Percentiles rank a stretch among this genome's conserved stretches.
These are phyloP conservation scores for Earliella scabrosa DNA, from an alignment of 1,284 basidiomycete genomes.

Conservation along the genomic window DNA sequence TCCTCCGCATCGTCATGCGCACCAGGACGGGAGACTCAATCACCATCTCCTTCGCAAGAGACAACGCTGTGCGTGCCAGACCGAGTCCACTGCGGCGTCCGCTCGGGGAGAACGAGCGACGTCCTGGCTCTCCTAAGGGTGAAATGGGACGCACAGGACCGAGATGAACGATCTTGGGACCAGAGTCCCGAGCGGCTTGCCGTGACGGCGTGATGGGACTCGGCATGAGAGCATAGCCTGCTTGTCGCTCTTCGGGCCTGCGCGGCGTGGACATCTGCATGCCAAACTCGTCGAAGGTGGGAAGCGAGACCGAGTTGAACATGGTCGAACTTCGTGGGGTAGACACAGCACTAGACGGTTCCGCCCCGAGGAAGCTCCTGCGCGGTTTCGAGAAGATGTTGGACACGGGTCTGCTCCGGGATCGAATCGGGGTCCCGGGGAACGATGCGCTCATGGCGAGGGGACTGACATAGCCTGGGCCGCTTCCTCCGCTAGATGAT, in stretches of 20 bases:
- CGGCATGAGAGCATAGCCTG: constrained; percentile 47
- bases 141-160: constrained; percentile 52
- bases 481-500: constrained; percentile 20
- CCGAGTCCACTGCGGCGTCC: constrained; percentile 18
- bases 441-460: constrained; percentile 10
- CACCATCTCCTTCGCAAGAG: constrained; percentile 37
- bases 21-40: constrained; percentile 55
- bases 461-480: constrained; percentile 7
- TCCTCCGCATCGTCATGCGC: constrained; percentile 57
- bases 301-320: constrained; percentile 36
- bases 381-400: constrained; percentile 52
- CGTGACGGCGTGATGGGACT: constrained; percentile 40
- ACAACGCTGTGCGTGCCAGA: constrained; percentile 20
- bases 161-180: constrained; percentile 63
- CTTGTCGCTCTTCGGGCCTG: constrained; percentile 37
- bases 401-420: constrained; percentile 46
- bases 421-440: constrained; percentile 33
- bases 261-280: constrained; percentile 31
- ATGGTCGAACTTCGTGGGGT: constrained; percentile 58
- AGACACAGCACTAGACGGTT: constrained; percentile 36
- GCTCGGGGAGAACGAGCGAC: constrained; percentile 26
- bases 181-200: constrained; percentile 35
- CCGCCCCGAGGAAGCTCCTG: constrained; percentile 36
- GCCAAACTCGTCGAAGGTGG: constrained; percentile 30
- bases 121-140: constrained; percentile 32